Evolutionary conservation across 208 protist genomes (phyloP).

Genomic region (Borovskyia barvae): DNA sequence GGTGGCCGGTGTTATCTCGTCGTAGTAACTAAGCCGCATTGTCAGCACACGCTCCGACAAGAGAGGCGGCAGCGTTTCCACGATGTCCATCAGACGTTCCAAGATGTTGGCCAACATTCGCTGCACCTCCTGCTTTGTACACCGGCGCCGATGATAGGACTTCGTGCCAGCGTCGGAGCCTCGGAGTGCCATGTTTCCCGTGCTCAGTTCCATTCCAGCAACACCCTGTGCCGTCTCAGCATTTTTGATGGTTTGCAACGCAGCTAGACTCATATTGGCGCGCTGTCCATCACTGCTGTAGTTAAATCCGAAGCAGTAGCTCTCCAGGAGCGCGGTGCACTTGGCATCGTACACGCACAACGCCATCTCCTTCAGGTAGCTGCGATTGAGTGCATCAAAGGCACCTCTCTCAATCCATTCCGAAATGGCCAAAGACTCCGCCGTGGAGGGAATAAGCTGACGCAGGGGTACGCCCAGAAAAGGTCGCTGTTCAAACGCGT

Average conservation of each 20-base stretch:
- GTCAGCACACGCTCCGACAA: constrained; percentile 63
- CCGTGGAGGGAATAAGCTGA: constrained; percentile 54
- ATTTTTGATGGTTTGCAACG: constrained; percentile 27
- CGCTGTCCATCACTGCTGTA: constrained; percentile 53
- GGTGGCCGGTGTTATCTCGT: constrained; percentile 51
- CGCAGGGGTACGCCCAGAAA: constrained; percentile 65
- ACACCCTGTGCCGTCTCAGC: background rate
- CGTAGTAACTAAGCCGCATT: constrained; percentile 79
- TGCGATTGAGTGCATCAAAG: constrained; percentile 80
- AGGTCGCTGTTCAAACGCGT: constrained; percentile 52
- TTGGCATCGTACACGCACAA: constrained; percentile 71
- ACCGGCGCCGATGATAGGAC: constrained; percentile 9
- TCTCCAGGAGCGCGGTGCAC: constrained; percentile 63
- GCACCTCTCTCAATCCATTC: constrained; percentile 76
- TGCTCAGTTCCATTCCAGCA: background rate
- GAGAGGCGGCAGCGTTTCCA: constrained; percentile 63
- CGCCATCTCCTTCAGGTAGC: constrained; percentile 75
- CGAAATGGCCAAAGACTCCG: constrained; percentile 56
- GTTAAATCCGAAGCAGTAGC: constrained; percentile 71
- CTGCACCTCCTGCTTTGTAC: constrained; percentile 62
- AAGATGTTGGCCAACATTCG: constrained; percentile 53
- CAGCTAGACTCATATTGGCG: constrained; percentile 40
- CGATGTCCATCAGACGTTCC: constrained; percentile 55
- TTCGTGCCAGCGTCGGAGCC: background rate
- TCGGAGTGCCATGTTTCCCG: background rate